Evolutionary conservation across 164 flowering plant genomes (phyloP).

Genomic region (Chloranthus sessilifolius): DNA sequence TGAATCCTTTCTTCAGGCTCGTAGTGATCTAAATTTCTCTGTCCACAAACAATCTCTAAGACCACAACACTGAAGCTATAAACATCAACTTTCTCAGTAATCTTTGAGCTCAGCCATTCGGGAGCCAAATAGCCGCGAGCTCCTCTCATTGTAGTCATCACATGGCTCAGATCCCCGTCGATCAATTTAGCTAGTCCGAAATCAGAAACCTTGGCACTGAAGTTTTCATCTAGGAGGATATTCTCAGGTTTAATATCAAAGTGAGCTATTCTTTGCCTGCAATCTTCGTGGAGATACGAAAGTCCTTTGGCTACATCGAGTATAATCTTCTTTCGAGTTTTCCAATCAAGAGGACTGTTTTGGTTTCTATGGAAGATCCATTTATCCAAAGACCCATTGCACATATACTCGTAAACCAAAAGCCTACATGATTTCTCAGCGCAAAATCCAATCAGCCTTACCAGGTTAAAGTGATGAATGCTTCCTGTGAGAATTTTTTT

Average conservation of each 20-base stretch:
- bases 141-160: slow-evolving; percentile 14
- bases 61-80: slow-evolving; percentile 24
- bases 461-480: slow-evolving; percentile 24
- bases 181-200: slow-evolving; percentile 19
- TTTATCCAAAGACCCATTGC: slow-evolving; percentile 20
- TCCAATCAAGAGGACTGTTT: slow-evolving; percentile 12
- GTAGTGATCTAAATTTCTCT: no score
- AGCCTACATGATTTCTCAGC: slow-evolving; percentile 11
- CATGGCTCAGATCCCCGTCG: slow-evolving; percentile 15
- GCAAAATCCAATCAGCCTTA: slow-evolving; percentile 22
- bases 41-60: slow-evolving; percentile 20
- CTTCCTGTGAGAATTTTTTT: no score
- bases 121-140: slow-evolving; percentile 13
- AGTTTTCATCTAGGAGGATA: slow-evolving; percentile 14
- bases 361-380: slow-evolving; percentile 2
- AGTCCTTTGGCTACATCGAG: slow-evolving; percentile 17
- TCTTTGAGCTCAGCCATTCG: slow-evolving; percentile 9
- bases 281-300: slow-evolving; percentile 26
- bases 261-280: slow-evolving; percentile 16
- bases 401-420: slow-evolving; percentile 24
- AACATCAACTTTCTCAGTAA: slow-evolving; percentile 20
- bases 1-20: no score
- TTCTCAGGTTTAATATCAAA: slow-evolving; percentile 24
- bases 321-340: slow-evolving; percentile 12
- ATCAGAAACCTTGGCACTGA: slow-evolving; percentile 24